A percentile compares a stretch with the other conserved stretches of the same genome.
Conservation (phyloP, 139 green algal genomes). For the Cymbomonas tetramitiformis region DNA sequence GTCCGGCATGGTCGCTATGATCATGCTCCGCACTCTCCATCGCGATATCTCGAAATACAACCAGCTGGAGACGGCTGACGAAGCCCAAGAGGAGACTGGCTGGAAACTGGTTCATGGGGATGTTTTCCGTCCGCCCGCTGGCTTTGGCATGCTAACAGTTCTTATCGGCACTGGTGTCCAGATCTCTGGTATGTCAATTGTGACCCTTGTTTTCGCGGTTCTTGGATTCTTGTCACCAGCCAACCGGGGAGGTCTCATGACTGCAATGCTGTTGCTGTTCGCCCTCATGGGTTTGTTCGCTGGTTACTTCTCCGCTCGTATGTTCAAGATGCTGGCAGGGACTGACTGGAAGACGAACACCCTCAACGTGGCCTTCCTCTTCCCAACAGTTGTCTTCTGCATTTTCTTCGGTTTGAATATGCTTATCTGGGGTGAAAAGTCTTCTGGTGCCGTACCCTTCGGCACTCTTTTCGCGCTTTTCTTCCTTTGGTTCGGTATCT, state of each 20-base stretch:
- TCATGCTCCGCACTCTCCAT: conserved; percentile 89
- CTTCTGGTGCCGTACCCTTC: conserved; percentile 80
- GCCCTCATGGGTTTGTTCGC: conserved; percentile 88
- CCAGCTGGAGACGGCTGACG: conserved; percentile 79
- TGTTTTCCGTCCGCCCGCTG: conserved; percentile 77
- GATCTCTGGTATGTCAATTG: conserved; percentile 75
- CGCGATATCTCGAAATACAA: conserved; percentile 95
- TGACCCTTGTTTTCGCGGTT: conserved; percentile 89
- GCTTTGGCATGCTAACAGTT: conserved; percentile 60
- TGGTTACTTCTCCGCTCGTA: conserved; percentile 77
- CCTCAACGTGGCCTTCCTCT: conserved; percentile 75
- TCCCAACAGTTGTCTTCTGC: conserved; percentile 67
- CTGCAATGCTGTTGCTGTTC: conserved; percentile 89
- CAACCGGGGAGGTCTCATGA: conserved; percentile 94
- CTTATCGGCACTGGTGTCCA: conserved; percentile 84
- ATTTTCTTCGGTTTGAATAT: conserved; percentile 90
- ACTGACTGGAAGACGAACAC: conserved; percentile 86
- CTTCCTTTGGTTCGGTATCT: conserved; percentile 96
- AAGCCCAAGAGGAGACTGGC: conserved; percentile 84
- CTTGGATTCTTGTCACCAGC: conserved; percentile 92
- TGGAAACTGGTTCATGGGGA: conserved; percentile 98
- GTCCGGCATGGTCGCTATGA: conserved; percentile 94
- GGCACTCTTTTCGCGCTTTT: conserved; percentile 85
- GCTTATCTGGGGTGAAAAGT: conserved; percentile 83
- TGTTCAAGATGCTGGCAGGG: conserved; percentile 80